Base-by-base conservation (phyloP, 345 rosid genomes). In the Dovyalis caffra region DNA sequence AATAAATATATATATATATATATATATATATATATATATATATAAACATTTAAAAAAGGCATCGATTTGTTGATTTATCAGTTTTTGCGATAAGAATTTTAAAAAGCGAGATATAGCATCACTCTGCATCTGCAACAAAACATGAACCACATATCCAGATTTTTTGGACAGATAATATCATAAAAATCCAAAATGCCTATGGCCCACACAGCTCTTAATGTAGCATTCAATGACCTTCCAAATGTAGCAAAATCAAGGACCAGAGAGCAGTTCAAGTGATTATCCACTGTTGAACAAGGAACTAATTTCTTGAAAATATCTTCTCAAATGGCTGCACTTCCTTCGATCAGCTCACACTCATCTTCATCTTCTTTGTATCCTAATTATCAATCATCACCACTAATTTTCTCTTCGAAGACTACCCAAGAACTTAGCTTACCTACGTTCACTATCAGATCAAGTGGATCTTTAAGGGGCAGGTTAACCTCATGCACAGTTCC, bases 111-210 rank as follows among this genome's bases (percentile, higher is more conserved):
- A n/a, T 5, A 2, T 38, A 38, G 9, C 45, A 2, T 15, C 11
- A 14, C 45, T 38, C 45, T 38, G 45, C 45, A 38, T 12, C 45
- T 2, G 45, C 16, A 40, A 9, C 0, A 38, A 40, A 40, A 40
- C 68, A 78, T 51, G 77, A 83, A 71, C 91, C 95, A 90, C 95
- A 89, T 78, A 75, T 77, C 74, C 35, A 74, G 92, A 87, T 89
- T 89, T 76, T 80, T 56, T 38, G 21, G 66, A 69, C 34, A 77
- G 76, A 82, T 33, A 76, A 33, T 16, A 18, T 34, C 37, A 62
- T n/a, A 45, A 74, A 76, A 33, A 77, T 73, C 91, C 64, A 34
- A 66, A 56, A 38, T 20, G 32, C 40, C 51, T 12, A 33, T 25
- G 74, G 70, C 78, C 74, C 32, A 63, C 40, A 58, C 40, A 15